Evolutionary conservation across 2,329 filamentous ascomycete species (phyloP), one percentile per base, ranked within the genome.

Genomic region (Trichophyton benhamiae): DNA sequence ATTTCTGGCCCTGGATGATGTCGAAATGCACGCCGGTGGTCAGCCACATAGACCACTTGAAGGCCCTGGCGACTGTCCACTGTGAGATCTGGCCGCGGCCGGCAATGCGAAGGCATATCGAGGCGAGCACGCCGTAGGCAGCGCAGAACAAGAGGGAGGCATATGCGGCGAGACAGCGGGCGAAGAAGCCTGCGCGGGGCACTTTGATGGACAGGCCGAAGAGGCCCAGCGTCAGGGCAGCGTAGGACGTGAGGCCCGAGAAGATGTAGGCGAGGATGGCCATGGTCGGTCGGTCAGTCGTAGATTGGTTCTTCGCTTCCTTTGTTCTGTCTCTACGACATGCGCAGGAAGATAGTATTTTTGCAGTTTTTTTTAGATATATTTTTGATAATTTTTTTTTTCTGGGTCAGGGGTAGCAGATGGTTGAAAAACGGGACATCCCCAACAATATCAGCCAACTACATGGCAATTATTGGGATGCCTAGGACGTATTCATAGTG

Each of bases 31-130:
- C 81, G 63, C 92, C 92, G 0, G 90, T 91, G 57, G 83, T 82
- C 53, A 82, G 74, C 67, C 80, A 80, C 87, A 96, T 95, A 66
- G 82, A 72, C 77, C 83, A 88, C 74, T 91, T 88, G 81, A 96
- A 97, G 65, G 81, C 76, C 64, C 91, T 84, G 6, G 79, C 94
- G 8, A 84, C 84, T 44, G 89, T 84, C 89, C 91, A 97, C 79
- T 97, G 94, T 30, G 88, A 83, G 65, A 90, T 83, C 61, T 87
- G 85, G 63, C 85, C 85, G 68, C 87, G 83, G 63, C 91, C 91
- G 57, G 85, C 67, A 15, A 88, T 68, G 55, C 87, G 85, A 65
- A 97, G 81, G 63, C 83, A 69, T 64, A 91, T 81, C 52, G 88
- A 90, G 30, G 85, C 85, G 55, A 89, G 64, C 62, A 89, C 88